Base-by-base conservation (phyloP, 176 grass and related monocot species). In the Aegilops tauschii region DNA sequence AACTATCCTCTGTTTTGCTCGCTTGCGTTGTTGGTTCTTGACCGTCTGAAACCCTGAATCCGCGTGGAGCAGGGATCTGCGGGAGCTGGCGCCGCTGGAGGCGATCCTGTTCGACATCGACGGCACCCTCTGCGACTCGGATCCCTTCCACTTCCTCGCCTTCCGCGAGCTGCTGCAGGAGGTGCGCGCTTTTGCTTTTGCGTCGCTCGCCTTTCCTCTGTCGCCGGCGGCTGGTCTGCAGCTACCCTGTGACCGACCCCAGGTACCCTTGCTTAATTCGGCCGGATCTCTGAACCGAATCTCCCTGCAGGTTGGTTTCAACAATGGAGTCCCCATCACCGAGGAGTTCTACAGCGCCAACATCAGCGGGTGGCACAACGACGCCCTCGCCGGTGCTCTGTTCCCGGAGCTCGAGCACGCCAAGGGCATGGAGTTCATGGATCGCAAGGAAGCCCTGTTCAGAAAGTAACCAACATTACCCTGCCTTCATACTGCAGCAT, bases 61-160 rank as follows among this genome's bases (percentile, higher is more conserved):
- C 69, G 58, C 69, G 8, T 3, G 73, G 18, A 76, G 76, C 70
- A 74, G 73, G n/a, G 7, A 83, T 17, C 80, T 92, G 64, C 37
- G 61, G 36, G 69, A 90, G 70, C 80, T 97, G 56, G 89, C 95
- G 81, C 91, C 95, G 12, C 77, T 95, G 62, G 95, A 93, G 52
- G 93, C 93, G 6, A 37, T 97, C 82, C 78, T 93, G 58, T 97
- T 97, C 36, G 93, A 97, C 83, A 90, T 97, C 36, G 93, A 97
- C 65, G 95, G 95, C 54, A 97, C 95, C 12, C 72, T 97, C 12
- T 88, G 83, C 49, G 95, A 97, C 83, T 97, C 95, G 49, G 95
- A 97, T 39, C 95, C 95, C 12, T 79, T 95, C 82, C 95, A 97
- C 77, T 97, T 91, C 66, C 74, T 62, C 35, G 95, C 95, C 28